phyloP scores from a whole-genome alignment of 2,329 filamentous ascomycete species.

The Catunica adiposa region DNA sequence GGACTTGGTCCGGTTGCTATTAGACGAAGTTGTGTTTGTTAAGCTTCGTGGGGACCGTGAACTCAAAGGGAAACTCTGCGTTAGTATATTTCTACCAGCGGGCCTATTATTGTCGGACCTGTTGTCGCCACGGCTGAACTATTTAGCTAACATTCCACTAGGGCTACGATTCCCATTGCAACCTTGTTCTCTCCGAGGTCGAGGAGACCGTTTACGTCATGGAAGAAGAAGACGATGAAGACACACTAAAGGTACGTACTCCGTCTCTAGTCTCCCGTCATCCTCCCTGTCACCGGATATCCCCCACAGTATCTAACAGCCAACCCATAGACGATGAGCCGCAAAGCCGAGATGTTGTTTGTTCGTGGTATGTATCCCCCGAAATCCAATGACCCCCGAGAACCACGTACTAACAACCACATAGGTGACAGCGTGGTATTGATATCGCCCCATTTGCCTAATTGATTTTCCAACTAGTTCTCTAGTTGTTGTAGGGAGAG shows the following conservation, averaged over 20 bases:
- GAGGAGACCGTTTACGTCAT: slow-evolving; percentile 93
- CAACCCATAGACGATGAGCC: slow-evolving; percentile 62
- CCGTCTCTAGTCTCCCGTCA: too few relatives aligned
- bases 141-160: too few relatives aligned
- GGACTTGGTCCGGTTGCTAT: slow-evolving; percentile 81
- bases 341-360: slow-evolving; percentile 97
- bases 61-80: slow-evolving; percentile 86
- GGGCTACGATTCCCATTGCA: slow-evolving; percentile 98
- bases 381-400: too few relatives aligned
- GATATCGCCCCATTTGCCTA: not conserved
- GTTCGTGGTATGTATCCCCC: slow-evolving; percentile 60
- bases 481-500: too few relatives aligned
- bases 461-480: too few relatives aligned
- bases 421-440: too few relatives aligned
- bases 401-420: too few relatives aligned
- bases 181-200: slow-evolving; percentile 86
- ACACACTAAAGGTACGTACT: slow-evolving; percentile 54
- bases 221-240: slow-evolving; percentile 20
- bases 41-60: slow-evolving; percentile 93
- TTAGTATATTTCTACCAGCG: not conserved
- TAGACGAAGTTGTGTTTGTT: slow-evolving; percentile 93
- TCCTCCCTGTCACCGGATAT: too few relatives aligned
- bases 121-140: too few relatives aligned
- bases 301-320: not conserved
- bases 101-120: too few relatives aligned